phyloP scores from a whole-genome alignment of 2,329 filamentous ascomycete genomes.

The Alternaria triticimaculans region DNA sequence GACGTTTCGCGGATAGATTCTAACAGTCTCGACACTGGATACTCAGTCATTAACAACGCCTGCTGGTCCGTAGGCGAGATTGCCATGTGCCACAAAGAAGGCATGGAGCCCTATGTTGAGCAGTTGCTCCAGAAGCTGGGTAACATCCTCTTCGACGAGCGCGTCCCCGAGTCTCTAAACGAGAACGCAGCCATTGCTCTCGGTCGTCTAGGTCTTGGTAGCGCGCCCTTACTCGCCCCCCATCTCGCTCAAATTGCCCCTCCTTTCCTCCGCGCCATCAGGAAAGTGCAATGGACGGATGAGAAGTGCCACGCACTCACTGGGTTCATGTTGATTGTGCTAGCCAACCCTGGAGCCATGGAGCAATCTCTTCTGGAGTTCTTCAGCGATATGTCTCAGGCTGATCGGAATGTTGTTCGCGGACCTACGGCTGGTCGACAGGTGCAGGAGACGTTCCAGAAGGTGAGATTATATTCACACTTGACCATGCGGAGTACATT shows the following conservation, averaged over 20 bases:
- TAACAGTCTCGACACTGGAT: constrained; percentile 82
- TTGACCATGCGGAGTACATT: neutral
- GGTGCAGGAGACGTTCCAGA: constrained; percentile 71
- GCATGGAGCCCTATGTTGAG: constrained; percentile 78
- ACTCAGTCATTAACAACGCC: constrained; percentile 96
- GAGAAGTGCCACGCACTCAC: constrained; percentile 95
- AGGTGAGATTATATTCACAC: constrained; percentile 57
- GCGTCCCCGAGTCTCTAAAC: constrained; percentile 83
- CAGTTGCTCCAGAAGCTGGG: constrained; percentile 78
- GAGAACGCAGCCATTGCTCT: constrained; percentile 96
- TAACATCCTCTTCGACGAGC: constrained; percentile 82
- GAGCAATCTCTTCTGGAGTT: constrained; percentile 83
- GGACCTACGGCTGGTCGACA: constrained; percentile 64
- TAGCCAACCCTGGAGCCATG: constrained; percentile 89
- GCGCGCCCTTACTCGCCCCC: constrained; percentile 76
- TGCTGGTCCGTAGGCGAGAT: constrained; percentile 98
- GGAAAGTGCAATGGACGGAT: constrained; percentile 83
- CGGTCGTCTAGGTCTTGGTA: constrained; percentile 83
- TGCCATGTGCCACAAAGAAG: constrained; percentile 74
- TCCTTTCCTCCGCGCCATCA: constrained; percentile 81
- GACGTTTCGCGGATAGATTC: constrained; percentile 73
- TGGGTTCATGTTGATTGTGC: constrained; percentile 85
- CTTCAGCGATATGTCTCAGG: constrained; percentile 83
- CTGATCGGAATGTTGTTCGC: constrained; percentile 60
- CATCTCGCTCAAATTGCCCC: constrained; percentile 81